phyloP scores from a whole-genome alignment of 768 basidiomycete genomes.

The Infundibulicybe gibba region DNA sequence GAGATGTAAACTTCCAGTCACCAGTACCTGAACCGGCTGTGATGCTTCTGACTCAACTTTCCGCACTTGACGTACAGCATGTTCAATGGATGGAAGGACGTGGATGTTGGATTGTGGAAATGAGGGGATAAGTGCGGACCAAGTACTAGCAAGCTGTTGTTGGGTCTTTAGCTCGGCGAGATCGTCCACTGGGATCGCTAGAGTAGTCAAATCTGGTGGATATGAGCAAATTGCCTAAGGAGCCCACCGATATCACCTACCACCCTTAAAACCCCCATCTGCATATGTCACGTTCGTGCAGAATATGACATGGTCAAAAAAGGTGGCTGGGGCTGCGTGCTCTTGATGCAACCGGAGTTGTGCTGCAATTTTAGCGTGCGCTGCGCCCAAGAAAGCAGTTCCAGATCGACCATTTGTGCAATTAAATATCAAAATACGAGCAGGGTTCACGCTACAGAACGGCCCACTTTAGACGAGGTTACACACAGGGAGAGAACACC shows the following conservation, averaged over 20 bases:
- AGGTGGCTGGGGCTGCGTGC: conserved; percentile 32
- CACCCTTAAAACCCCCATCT: conserved; percentile 87
- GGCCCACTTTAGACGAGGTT: not conserved
- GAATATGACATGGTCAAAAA: conserved; percentile 89
- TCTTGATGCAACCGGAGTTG: conserved; percentile 40
- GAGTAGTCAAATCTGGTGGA: conserved; percentile 68
- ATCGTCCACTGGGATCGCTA: conserved; percentile 60
- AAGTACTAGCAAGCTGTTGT: conserved; percentile 69
- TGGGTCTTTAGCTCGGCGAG: conserved; percentile 70
- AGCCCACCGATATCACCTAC: conserved; percentile 33
- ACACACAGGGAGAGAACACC: conserved; percentile 11
- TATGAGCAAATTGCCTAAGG: not conserved
- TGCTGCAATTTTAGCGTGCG: conserved; percentile 47
- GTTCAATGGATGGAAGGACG: conserved; percentile 84
- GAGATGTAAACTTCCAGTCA: conserved; percentile 90
- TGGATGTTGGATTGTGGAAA: conserved; percentile 65
- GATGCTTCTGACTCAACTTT: conserved; percentile 26
- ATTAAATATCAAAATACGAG: conserved; percentile 85
- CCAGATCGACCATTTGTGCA: conserved; percentile 91
- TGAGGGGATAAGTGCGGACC: conserved; percentile 58
- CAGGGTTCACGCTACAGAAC: conserved; percentile 19
- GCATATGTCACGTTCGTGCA: conserved; percentile 96
- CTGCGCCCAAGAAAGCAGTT: conserved; percentile 55
- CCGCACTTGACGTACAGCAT: conserved; percentile 72
- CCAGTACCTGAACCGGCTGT: conserved; percentile 57